Base-by-base conservation (phyloP, 257 asterid species). In the Rehmannia glutinosa region DNA sequence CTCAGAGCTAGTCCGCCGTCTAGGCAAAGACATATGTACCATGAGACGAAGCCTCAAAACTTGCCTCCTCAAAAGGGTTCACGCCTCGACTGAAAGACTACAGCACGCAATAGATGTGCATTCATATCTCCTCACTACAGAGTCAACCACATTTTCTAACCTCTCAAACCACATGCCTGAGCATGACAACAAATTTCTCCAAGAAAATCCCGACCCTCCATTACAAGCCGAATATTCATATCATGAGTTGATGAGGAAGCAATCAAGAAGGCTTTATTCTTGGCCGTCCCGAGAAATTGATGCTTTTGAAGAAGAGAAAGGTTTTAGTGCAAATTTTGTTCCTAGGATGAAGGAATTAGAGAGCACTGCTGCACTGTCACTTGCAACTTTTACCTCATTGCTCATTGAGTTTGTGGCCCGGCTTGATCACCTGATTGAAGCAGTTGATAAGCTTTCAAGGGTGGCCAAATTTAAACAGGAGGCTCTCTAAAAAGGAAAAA, bases 201-300 rank as follows among this genome's bases (percentile, higher is more conserved):
- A 73, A 15, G 77, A 57, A 33, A 64, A 23, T 69, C 25, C 39
- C 0, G 68, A 71, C 33, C 73, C 71, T 3, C 51, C 71, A 4
- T 68, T 72, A 19, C 83, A 62, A 12, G 77, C 68, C 3, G 84
- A 80, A 27, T 32, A 32, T 32, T 43, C 83, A 19, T 77, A 69
- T 45, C 84, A 78, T 32, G 89, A 87, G 82, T 72, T 30, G 33
- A 69, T 76, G 86, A 84, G 89, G 78, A 87, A 81, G 73, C 87
- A 81, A 20, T 79, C 83, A 3, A 81, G 87, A 76, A 77, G 89
- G 84, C 76, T 76, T 8, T 53, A 87, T 54, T 87, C 92, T 0
- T 81, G 95, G 92, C 95, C 88, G 12, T 85, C 88, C 0, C 64
- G 87, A 50, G 89, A 81, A 70, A 86, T 85, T 1, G 87, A 87